Evolutionary conservation across 164 flowering plant species (phyloP), one percentile per base, ranked within the genome.

Genomic region (Saururus chinensis): DNA sequence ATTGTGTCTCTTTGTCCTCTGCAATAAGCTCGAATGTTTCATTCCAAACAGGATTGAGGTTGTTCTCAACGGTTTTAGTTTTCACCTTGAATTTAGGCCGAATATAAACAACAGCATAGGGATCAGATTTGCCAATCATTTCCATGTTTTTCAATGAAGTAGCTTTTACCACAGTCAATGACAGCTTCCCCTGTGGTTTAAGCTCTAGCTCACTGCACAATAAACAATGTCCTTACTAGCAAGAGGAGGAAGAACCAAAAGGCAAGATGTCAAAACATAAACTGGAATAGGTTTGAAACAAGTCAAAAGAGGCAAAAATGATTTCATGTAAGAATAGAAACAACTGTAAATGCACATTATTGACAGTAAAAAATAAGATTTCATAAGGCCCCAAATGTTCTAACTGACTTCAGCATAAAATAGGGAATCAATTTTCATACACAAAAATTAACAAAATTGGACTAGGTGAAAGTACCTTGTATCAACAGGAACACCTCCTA

Each of bases 101-200:
- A 62, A 95, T 78, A 62, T 80, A 63, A 26, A 87, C 58, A 69
- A 82, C 84, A 26, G 69, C 91, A 68, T 91, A 91, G 40, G 97
- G 99, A 78, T 95, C 99, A 41, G 99, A 95, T 75, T 95, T 95
- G 67, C 99, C 96, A 66, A 95, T 79, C 93, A 91, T 74, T 76
- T 95, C 99, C 96, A 81, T 84, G 78, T 95, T 95, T 80, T 95
- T 95, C 79, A 95, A 74, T 45, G 75, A 80, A 78, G 62, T 87
- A 56, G 95, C 99, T 75, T 75, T 88, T 55, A 83, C 82, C 9
- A 87, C 73, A 11, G 88, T 86, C 57, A 86, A 75, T 21, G 71
- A 63, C 63, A 95, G 75, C 71, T 73, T 80, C 60, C 97, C 99
- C 48, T 88, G 93, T 22, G 99, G 99, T 74, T 87, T 89, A 59